Base-by-base conservation (phyloP, 1,284 basidiomycete species). In the Cystobasidium sp. region DNA sequence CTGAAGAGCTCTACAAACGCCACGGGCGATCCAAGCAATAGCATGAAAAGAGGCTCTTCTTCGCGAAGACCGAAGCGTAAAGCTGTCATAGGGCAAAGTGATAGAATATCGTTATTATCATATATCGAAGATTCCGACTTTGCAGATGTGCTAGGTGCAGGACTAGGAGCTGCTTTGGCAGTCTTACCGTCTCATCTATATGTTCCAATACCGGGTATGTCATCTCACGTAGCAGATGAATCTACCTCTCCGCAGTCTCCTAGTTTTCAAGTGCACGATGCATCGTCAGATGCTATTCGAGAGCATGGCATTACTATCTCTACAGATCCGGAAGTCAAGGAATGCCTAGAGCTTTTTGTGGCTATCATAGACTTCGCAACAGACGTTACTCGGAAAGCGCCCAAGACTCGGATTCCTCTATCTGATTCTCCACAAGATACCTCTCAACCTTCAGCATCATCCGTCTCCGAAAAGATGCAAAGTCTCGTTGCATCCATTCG, bases 81-180 rank as follows among this genome's bases (percentile, higher is more conserved):
- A 47, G 61, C 43, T 3, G 31, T 63, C 7, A 91, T 92, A 5
- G 56, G 56, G 1, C 89, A 90, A 12, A 85, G 92, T 68, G 92
- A 90, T n/a, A 47, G 61, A 16, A 24, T 63, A 31, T 47, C 61
- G 7, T 85, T 94, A 56, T 92, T 91, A 37, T 92, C 94, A 80
- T 97, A 94, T 81, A 92, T 98, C 64, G 87, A 97, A 18, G 92
- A 97, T 79, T 94, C 94, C 8, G 95, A 97, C 83, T 97, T 97
- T 82, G 92, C 94, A 18, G 94, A 98, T 76, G 95, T 99, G 1
- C 87, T 99, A 61, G 94, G 91, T 5, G 97, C 96, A 6, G 94
- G 95, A 16, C 83, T 99, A 10, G 92, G 94, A 0, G 96, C 96
- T 0, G 91, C 96, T 0, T 98, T 96, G 81, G 97, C 94, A 0